Conservation (phyloP, 352 stramenopile species). For the Pythium coloratum region DNA sequence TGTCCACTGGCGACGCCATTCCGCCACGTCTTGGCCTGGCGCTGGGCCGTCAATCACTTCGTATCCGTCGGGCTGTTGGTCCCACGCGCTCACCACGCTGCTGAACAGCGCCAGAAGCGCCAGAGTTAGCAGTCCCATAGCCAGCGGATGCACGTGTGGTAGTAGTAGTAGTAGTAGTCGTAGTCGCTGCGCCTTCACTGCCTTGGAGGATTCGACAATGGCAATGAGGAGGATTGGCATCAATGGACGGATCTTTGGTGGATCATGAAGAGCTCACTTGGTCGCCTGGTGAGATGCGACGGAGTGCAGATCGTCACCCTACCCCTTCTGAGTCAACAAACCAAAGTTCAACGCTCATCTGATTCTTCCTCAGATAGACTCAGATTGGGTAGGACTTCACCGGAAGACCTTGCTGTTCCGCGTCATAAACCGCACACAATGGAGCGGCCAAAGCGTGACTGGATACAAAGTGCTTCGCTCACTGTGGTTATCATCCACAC, state of each 20-base stretch:
- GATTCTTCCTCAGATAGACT: constrained; percentile 3
- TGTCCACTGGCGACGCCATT: constrained; percentile 60
- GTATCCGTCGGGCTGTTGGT: constrained; percentile 76
- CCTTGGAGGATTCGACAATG: background rate
- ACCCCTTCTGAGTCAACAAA: background rate
- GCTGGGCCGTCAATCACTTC: constrained; percentile 73
- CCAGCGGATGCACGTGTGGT: background rate
- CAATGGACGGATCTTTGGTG: background rate
- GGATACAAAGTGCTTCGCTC: background rate
- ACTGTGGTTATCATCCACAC: background rate
- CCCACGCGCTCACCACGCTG: constrained; percentile 42
- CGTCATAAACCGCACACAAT: background rate
- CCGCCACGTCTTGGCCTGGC: constrained; percentile 31
- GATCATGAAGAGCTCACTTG: constrained; percentile 10
- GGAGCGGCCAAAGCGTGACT: background rate
- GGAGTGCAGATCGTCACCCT: background rate
- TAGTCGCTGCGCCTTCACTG: background rate
- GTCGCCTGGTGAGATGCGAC: constrained; percentile 4
- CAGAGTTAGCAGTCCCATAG: constrained; percentile 6
- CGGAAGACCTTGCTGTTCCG: background rate
- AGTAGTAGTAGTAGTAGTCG: background rate
- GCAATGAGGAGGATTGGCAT: background rate
- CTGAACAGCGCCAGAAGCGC: constrained; percentile 12
- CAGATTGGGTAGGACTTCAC: background rate
- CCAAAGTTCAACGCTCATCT: constrained; percentile 16